A percentile compares a stretch with the other conserved stretches of the same genome.
Evolutionary conservation across 192 early-diverging fungal species (phyloP).

Genomic region (Piromyces finnis): DNA sequence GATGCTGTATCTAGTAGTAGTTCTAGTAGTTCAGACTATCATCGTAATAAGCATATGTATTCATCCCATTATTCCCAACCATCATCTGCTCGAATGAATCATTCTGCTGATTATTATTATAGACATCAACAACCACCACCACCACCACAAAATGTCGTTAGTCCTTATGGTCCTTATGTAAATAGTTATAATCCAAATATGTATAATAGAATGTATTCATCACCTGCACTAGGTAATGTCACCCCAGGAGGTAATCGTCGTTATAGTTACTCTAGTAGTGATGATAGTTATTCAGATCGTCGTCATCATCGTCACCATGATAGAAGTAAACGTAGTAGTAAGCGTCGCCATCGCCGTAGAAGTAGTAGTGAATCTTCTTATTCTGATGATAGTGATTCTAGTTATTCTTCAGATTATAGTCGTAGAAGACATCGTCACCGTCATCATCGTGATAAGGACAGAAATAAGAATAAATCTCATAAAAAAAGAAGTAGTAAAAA

Average conservation of each 20-base stretch:
- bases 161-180: background rate
- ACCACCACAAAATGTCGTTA: background rate
- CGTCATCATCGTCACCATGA: background rate
- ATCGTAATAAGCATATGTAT: background rate
- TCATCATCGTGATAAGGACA: background rate
- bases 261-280: background rate
- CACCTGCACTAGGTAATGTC: background rate
- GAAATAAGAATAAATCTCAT: background rate
- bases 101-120: background rate
- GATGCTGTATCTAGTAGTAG: background rate
- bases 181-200: background rate
- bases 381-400: background rate
- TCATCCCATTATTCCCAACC: background rate
- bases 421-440: background rate
- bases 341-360: background rate
- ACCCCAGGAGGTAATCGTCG: background rate
- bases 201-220: background rate
- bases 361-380: background rate
- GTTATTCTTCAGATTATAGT: background rate
- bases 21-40: background rate
- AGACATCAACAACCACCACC: background rate
- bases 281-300: background rate
- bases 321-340: background rate
- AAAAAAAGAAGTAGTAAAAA: background rate
- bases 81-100: too few relatives aligned